Base-by-base conservation (phyloP, 495 filamentous ascomycete species). In the Podospora comata region DNA sequence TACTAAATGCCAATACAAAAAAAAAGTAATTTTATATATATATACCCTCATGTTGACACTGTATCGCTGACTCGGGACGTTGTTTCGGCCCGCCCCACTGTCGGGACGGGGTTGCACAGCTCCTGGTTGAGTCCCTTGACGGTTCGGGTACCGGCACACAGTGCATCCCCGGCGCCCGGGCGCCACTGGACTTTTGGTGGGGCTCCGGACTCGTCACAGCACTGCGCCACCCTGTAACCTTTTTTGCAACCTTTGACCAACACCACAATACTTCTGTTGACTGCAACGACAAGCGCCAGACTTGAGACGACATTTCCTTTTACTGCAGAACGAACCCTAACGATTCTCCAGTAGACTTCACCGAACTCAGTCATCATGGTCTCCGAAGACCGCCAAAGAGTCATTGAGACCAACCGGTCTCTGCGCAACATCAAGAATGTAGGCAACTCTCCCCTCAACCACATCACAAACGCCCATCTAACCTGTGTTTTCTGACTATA, bases 381-480 rank as follows among this genome's bases (percentile, higher is more conserved):
- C 30, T 79, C 79, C 34, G 72, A 73, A 56, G 80, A 83, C 57
- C 82, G 82, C 64, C 82, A 84, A 67, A 74, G 75, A 55, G 76
- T 83, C 73, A 84, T 85, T 23, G 82, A 82, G 85, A 88, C 88
- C 80, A 93, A 93, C 80, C 85, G 92, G 81, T 94, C 93, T 72
- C 86, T 96, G 66, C 88, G 93, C 64, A 89, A 85, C 60, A 92
- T 97, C 83, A 92, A 92, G 79, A 91, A 89, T 74, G 93, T 93
- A 82, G 78, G 86, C 63, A 19, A 13, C 20, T 20, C 19, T 16
- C 48, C 61, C 6, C 34, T 48, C 9, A 4, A 4, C 6, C 20
- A 28, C 23, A 19, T 30, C 32, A 11, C 19, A 13, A 28, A 28
- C 26, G 1, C 4, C 16, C 60, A 4, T 54, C 26, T 39, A 34